Evolutionary conservation across 768 basidiomycete genomes (phyloP), one percentile per base, ranked within the genome.

Genomic region (Rossbeevera mucosa): DNA sequence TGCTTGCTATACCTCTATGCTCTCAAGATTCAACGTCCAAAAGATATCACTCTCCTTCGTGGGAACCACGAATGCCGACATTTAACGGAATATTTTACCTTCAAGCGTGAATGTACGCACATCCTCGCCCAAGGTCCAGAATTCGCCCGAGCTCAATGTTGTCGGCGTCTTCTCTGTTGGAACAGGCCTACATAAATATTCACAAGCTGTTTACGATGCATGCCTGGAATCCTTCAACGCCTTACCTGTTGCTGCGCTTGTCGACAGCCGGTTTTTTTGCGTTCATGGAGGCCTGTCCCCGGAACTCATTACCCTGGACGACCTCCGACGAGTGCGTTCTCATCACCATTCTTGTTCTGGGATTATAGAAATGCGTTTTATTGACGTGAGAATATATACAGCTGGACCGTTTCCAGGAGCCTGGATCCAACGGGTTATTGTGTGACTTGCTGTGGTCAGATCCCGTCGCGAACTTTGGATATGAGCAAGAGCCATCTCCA

Each of bases 31-130:
- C 86, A 85, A 77, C 87, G 87, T 61, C 95, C 95, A 4, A 79
- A 78, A 56, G 86, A 86, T 30, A 74, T 98, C 42, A 81, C 83
- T 53, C 78, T 98, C 28, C 78, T 98, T 30, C 85, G 95, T 44
- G 95, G 95, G 8, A 98, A 97, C 67, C 95, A 98, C 72, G 95
- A 98, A 76, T 98, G 95, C 67, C 82, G 87, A 31, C 94, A 98
- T 73, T 76, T 98, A 44, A 98, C 95, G 2, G 93, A 94, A 71
- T 96, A 94, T 69, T 97, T 97, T 65, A 97, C 95, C 8, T 98
- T 98, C 76, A 94, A 93, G 74, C 86, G 91, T 56, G 95, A 98
- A 86, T 88, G 88, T 94, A 61, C 71, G 85, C 70, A 28, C 44
- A 28, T 58, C 24, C 44, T 29, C n/a, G 44, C 48, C 47, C 44